Evolutionary conservation across 164 flowering plant genomes (phyloP).

Genomic region (Amborella trichopoda): DNA sequence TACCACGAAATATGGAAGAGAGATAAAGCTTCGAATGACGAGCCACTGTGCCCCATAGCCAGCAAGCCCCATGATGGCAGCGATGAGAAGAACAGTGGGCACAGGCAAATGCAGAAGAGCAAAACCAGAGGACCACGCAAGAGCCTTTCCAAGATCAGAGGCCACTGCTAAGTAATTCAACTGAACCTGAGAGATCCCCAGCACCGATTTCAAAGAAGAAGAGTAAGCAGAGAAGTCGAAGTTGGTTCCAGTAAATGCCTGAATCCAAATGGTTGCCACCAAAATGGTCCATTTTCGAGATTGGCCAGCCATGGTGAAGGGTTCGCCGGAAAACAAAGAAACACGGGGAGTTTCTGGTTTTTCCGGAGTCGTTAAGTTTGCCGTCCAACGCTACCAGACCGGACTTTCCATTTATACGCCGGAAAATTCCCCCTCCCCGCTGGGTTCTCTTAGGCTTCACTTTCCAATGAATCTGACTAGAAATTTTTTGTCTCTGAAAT

Average conservation of each 20-base stretch:
- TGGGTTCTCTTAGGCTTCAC: no score
- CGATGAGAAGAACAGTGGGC: constrained; percentile 50
- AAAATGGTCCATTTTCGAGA: constrained; percentile 88
- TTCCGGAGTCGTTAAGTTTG: no score
- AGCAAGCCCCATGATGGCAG: constrained; percentile 63
- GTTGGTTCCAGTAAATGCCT: constrained; percentile 94
- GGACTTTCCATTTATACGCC: no score
- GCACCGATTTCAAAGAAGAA: constrained; percentile 50
- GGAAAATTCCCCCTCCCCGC: no score
- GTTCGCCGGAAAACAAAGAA: background rate
- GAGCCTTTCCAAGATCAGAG: constrained; percentile 77
- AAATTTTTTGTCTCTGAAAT: no score
- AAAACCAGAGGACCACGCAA: constrained; percentile 95
- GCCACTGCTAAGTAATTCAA: constrained; percentile 84
- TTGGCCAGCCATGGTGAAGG: constrained; percentile 44
- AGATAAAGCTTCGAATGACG: constrained; percentile 33
- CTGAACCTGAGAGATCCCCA: constrained; percentile 76
- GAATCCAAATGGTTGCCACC: constrained; percentile 86
- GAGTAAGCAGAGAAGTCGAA: constrained; percentile 94
- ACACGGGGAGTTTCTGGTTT: no score
- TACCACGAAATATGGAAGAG: constrained; percentile 75
- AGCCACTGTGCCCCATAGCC: constrained; percentile 94
- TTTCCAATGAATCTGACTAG: no score
- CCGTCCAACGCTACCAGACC: no score
- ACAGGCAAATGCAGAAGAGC: constrained; percentile 59